Base-by-base conservation (phyloP, 345 rosid species). In the Salix arbutifolia region DNA sequence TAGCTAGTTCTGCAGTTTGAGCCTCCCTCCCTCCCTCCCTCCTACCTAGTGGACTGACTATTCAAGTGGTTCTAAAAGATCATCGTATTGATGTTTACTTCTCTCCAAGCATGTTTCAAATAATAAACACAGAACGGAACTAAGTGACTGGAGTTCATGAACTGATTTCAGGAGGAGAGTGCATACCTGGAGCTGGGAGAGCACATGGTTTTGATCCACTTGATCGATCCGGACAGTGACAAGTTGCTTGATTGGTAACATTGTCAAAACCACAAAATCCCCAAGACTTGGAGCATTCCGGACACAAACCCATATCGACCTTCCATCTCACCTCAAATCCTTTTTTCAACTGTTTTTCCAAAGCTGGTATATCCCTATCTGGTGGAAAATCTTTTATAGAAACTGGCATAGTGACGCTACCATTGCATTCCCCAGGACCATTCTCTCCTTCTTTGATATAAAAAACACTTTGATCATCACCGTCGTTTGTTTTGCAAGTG, bases 241-340 rank as follows among this genome's bases (percentile, higher is more conserved):
- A 80, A 26, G 62, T 71, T 16, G 72, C 13, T 56, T 65, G 62
- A 35, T 71, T 65, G 4, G 25, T 9, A 2, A 1, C 1, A 10
- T 9, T 0, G 33, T 66, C 73, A 46, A 65, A 71, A 40, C 76
- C 79, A 80, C 83, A 80, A 65, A 4, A 67, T 75, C 83, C 83
- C 1, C 40, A 40, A 1, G 75, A 75, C 0, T 1, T 17, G 13
- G 13, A 40, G 35, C 81, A 78, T 4, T 65, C 33, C 9, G 2
- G 4, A 40, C 83, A 80, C 14, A 48, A 58, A 13, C 31, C 19
- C 10, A 23, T 10, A 56, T 66, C 69, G 3, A 31, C 69, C 56
- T 60, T 71, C 83, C 71, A 71, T 67, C 61, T 80, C 3, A 80
- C 40, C 72, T 71, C 38, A 12, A 80, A 75, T 52, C 83, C 83